These are phyloP conservation scores for Globisporangium canariense DNA, from an alignment of 352 stramenopile genomes.

Conservation along the genomic window DNA sequence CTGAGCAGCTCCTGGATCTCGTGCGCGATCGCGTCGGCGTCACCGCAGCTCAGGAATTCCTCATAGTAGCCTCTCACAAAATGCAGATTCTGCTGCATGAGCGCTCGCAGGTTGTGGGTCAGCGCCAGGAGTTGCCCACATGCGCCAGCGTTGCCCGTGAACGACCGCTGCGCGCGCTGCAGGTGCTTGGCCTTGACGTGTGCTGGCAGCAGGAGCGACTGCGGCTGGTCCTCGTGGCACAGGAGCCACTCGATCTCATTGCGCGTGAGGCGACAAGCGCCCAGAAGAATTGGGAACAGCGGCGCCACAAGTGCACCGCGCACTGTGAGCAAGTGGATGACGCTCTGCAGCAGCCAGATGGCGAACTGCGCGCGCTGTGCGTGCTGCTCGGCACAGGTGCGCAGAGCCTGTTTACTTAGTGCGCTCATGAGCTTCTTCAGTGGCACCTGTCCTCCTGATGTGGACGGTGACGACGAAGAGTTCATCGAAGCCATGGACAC, in stretches of 20 bases:
- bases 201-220: slow-evolving; percentile 31
- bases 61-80: slow-evolving; percentile 38
- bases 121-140: slow-evolving; percentile 23
- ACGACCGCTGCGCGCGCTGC: slow-evolving; percentile 25
- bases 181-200: slow-evolving; percentile 55
- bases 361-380: slow-evolving; percentile 38
- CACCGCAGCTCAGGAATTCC: slow-evolving; percentile 35
- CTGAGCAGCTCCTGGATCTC: slow-evolving; percentile 25
- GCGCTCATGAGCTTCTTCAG: slow-evolving; percentile 42
- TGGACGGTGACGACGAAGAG: slow-evolving; percentile 6
- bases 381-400: slow-evolving; percentile 31
- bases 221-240: slow-evolving; percentile 21
- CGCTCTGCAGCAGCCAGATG: slow-evolving; percentile 33
- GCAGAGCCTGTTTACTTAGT: slow-evolving; percentile 48
- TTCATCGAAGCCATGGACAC: slow-evolving; percentile 24
- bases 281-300: slow-evolving; percentile 45
- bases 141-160: slow-evolving; percentile 17
- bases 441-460: not conserved
- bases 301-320: slow-evolving; percentile 37
- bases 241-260: slow-evolving; percentile 57
- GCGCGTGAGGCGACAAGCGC: slow-evolving; percentile 26
- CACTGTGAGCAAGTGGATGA: slow-evolving; percentile 35
- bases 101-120: slow-evolving; percentile 23
- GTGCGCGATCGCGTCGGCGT: slow-evolving; percentile 46
- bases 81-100: slow-evolving; percentile 21